These are phyloP conservation scores for Aureobasidium musti DNA, from an alignment of 2,329 filamentous ascomycete genomes.

Conservation along the genomic window DNA sequence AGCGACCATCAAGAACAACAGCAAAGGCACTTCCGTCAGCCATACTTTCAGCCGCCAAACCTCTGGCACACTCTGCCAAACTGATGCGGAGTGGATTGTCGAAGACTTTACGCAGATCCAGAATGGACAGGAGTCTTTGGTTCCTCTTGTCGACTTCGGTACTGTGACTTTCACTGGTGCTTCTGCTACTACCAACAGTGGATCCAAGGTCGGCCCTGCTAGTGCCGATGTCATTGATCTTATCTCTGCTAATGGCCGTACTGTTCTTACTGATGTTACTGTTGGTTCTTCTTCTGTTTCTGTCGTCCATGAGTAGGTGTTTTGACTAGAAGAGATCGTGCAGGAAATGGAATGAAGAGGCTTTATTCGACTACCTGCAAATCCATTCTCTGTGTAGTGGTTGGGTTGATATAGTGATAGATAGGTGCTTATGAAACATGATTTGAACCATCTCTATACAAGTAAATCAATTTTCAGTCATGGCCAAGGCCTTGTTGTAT, in stretches of 20 bases:
- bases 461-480: too few species aligned
- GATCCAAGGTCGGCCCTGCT: constrained; percentile 28
- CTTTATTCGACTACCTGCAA: too few species aligned
- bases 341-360: too few species aligned
- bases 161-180: constrained; percentile 49
- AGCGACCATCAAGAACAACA: constrained; percentile 55
- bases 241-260: constrained; percentile 9
- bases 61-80: constrained; percentile 51
- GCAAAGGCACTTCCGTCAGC: constrained; percentile 54
- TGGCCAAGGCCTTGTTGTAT: too few species aligned
- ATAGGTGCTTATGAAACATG: too few species aligned
- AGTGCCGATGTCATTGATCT: constrained; percentile 18
- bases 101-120: constrained; percentile 30
- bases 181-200: constrained; percentile 41
- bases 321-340: too few species aligned
- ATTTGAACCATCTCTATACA: too few species aligned
- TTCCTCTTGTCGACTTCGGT: constrained; percentile 53
- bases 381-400: too few species aligned
- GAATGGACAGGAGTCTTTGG: constrained; percentile 41
- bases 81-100: constrained; percentile 62
- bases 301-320: neutral
- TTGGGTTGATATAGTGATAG: too few species aligned
- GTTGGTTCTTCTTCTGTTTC: constrained; percentile 24
- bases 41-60: constrained; percentile 54
- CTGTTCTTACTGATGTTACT: constrained; percentile 20